Conservation (phyloP, 23 red algal species). For the Cyanidium caldarium region DNA sequence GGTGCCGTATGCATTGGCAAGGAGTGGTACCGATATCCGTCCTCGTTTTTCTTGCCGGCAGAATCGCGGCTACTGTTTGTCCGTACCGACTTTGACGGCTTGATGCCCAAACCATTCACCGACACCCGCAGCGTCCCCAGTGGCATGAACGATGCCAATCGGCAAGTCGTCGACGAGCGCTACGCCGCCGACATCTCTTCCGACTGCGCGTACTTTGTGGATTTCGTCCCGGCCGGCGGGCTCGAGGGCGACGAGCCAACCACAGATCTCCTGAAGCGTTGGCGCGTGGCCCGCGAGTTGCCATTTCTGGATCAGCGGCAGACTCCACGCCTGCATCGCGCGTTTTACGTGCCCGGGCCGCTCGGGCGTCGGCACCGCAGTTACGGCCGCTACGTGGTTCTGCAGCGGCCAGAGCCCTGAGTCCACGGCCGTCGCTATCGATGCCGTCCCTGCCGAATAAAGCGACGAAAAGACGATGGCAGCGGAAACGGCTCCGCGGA, state of each 20-base stretch:
- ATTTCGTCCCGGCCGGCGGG: neutral
- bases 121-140: neutral
- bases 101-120: neutral
- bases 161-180: conserved; percentile 2
- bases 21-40: conserved; percentile 86
- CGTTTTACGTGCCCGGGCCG: conserved; percentile 10
- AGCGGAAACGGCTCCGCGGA: neutral
- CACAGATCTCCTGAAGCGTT: neutral
- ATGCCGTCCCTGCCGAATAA: neutral
- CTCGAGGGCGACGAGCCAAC: neutral
- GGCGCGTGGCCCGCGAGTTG: neutral
- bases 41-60: conserved; percentile 65
- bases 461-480: neutral
- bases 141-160: conserved; percentile 14
- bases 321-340: neutral
- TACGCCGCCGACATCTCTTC: neutral
- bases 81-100: neutral
- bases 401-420: neutral
- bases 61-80: conserved; percentile 39
- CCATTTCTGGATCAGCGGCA: neutral
- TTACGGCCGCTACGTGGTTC: neutral
- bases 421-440: neutral
- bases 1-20: conserved; percentile 64
- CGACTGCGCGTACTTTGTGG: conserved; percentile 4
- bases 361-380: neutral